These are phyloP conservation scores for Toxicodendron radicans DNA, from an alignment of 345 rosid species.

Conservation along the genomic window DNA sequence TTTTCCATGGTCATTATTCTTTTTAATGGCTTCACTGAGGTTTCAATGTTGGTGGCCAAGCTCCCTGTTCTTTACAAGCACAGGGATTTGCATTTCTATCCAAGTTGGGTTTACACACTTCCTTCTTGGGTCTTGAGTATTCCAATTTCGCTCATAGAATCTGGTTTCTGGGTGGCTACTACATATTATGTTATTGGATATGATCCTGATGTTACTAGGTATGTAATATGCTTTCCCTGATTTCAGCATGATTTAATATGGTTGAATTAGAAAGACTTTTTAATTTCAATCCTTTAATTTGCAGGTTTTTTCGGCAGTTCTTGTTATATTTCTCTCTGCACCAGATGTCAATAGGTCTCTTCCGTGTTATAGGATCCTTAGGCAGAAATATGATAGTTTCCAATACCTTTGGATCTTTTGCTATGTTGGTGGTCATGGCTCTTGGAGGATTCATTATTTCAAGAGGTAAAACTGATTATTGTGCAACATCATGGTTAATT, in stretches of 20 bases:
- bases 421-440: slow-evolving; percentile 96
- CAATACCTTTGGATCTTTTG: slow-evolving; percentile 96
- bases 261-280: slow-evolving; percentile 18
- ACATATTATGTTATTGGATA: slow-evolving; percentile 89
- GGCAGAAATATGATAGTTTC: slow-evolving; percentile 97
- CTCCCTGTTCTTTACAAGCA: slow-evolving; percentile 97
- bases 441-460: slow-evolving; percentile 96
- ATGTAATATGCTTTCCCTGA: slow-evolving; percentile 19
- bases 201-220: slow-evolving; percentile 83
- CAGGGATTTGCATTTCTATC: slow-evolving; percentile 87
- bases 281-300: slow-evolving; percentile 29
- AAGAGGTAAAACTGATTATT: slow-evolving; percentile 52
- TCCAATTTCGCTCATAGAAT: slow-evolving; percentile 85
- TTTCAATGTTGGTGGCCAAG: slow-evolving; percentile 93
- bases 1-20: slow-evolving; percentile 98
- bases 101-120: slow-evolving; percentile 92
- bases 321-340: slow-evolving; percentile 85
- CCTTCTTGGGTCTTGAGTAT: slow-evolving; percentile 91
- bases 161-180: slow-evolving; percentile 92
- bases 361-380: slow-evolving; percentile 96
- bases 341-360: slow-evolving; percentile 88
- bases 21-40: slow-evolving; percentile 97
- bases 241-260: slow-evolving; percentile 8
- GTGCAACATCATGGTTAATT: background rate
- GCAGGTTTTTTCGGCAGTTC: slow-evolving; percentile 85